Evolutionary conservation across 177 flowering plant species (phyloP).

Genomic region (Vitis hybrid): DNA sequence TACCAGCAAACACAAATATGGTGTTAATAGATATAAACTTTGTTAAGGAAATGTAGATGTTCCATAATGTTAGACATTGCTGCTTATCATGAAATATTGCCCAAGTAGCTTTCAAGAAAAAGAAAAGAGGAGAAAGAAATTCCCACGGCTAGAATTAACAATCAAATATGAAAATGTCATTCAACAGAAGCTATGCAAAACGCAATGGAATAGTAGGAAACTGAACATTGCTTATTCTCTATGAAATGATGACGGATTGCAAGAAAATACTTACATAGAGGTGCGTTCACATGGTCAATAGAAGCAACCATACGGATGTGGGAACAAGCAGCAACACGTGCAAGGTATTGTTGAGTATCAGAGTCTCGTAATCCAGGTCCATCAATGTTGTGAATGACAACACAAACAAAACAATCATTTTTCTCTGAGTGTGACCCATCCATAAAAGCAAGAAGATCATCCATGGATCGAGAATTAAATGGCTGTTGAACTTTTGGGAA

Average conservation of each 20-base stretch:
- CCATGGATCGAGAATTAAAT: constrained; percentile 68
- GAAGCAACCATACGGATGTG: constrained; percentile 83
- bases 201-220: too few relatives aligned
- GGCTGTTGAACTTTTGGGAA: constrained; percentile 56
- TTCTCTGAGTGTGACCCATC: constrained; percentile 50
- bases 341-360: constrained; percentile 84
- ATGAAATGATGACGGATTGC: background rate
- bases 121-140: too few relatives aligned
- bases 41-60: background rate
- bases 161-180: too few relatives aligned
- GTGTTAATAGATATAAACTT: background rate
- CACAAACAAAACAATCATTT: constrained; percentile 56
- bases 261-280: constrained; percentile 65
- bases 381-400: constrained; percentile 86
- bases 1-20: constrained; percentile 22
- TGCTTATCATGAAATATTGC: too few relatives aligned
- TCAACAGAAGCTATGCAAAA: too few relatives aligned
- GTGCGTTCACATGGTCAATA: constrained; percentile 89
- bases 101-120: too few relatives aligned
- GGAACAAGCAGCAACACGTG: constrained; percentile 79
- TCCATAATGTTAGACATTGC: background rate
- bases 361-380: constrained; percentile 90
- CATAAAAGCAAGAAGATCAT: constrained; percentile 74
- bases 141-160: too few relatives aligned
- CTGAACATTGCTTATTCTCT: too few relatives aligned